Percentiles rank a stretch among this genome's conserved stretches.
Conservation (phyloP, 768 basidiomycete genomes). For the Leucosporidium yakuticum region DNA sequence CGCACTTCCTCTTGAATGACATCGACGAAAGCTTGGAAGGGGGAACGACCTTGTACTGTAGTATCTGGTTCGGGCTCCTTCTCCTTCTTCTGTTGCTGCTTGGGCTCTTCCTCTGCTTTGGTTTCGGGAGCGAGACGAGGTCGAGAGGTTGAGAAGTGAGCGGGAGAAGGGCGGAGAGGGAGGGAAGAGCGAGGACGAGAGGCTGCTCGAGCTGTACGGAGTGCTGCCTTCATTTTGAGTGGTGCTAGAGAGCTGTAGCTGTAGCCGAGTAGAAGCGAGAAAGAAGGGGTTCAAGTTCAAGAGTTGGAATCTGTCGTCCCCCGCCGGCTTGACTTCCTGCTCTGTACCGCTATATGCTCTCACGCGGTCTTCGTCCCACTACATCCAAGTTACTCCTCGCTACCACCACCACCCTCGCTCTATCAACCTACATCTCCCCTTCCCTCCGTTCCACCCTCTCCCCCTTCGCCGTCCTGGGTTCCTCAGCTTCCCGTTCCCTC, state of each 20-base stretch:
- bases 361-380: not conserved
- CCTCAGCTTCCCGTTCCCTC: not conserved
- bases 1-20: conserved; percentile 84
- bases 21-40: conserved; percentile 93
- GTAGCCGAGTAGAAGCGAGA: not conserved
- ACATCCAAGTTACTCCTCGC: not conserved
- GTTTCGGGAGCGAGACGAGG: conserved; percentile 8
- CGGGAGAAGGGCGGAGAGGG: conserved; percentile 5
- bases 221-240: not conserved
- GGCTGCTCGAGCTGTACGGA: not conserved
- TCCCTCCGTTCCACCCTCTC: not conserved
- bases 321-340: not conserved
- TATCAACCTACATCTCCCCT: not conserved
- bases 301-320: not conserved
- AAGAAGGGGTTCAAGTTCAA: not conserved
- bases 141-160: conserved; percentile 13
- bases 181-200: not conserved
- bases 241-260: no score
- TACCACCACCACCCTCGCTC: conserved; percentile 13
- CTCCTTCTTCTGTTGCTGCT: conserved; percentile 11
- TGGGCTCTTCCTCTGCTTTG: conserved; percentile 9
- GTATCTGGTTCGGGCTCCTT: conserved; percentile 28
- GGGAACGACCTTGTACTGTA: conserved; percentile 51
- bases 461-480: not conserved
- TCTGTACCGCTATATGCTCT: conserved; percentile 7